A percentile compares a stretch with the other conserved stretches of the same genome.
These are phyloP conservation scores for Phyllosticta citribraziliensis DNA, from an alignment of 2,329 filamentous ascomycete species.

Conservation along the genomic window DNA sequence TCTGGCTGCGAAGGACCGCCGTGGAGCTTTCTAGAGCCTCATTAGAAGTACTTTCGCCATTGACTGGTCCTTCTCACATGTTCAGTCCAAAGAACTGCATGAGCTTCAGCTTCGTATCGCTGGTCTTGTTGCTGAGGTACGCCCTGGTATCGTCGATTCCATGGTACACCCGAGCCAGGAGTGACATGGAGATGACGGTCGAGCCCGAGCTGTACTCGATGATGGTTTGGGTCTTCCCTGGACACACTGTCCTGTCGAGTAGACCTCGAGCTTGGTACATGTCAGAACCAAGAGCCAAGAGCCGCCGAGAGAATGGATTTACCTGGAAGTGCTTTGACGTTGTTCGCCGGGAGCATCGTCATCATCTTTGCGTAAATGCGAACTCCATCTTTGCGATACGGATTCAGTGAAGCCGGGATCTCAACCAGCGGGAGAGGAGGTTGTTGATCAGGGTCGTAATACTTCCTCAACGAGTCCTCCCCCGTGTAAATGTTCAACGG, in stretches of 20 bases:
- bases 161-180: slow-evolving; percentile 44
- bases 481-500: slow-evolving; percentile 49
- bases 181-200: slow-evolving; percentile 51
- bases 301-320: slow-evolving; percentile 12
- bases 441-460: slow-evolving; percentile 49
- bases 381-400: slow-evolving; percentile 47
- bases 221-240: slow-evolving; percentile 39
- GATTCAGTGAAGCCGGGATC: slow-evolving; percentile 48
- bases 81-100: slow-evolving; percentile 52
- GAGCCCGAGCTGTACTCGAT: slow-evolving; percentile 55
- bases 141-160: slow-evolving; percentile 44
- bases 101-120: slow-evolving; percentile 41
- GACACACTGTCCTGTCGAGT: slow-evolving; percentile 24
- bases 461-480: slow-evolving; percentile 46
- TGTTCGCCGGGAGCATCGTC: slow-evolving; percentile 54
- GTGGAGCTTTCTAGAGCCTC: slow-evolving; percentile 40
- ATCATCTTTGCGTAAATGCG: slow-evolving; percentile 59
- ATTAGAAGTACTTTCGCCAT: background rate
- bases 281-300: background rate
- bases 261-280: slow-evolving; percentile 40
- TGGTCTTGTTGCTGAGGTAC: slow-evolving; percentile 51
- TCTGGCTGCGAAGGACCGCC: slow-evolving; percentile 51
- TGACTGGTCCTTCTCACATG: slow-evolving; percentile 27
- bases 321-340: slow-evolving; percentile 55
- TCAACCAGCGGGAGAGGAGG: slow-evolving; percentile 54